Percentiles rank a stretch among this genome's conserved stretches.
These are phyloP conservation scores for Marasmius sp. DNA, from an alignment of 1,284 basidiomycete species.

Conservation along the genomic window DNA sequence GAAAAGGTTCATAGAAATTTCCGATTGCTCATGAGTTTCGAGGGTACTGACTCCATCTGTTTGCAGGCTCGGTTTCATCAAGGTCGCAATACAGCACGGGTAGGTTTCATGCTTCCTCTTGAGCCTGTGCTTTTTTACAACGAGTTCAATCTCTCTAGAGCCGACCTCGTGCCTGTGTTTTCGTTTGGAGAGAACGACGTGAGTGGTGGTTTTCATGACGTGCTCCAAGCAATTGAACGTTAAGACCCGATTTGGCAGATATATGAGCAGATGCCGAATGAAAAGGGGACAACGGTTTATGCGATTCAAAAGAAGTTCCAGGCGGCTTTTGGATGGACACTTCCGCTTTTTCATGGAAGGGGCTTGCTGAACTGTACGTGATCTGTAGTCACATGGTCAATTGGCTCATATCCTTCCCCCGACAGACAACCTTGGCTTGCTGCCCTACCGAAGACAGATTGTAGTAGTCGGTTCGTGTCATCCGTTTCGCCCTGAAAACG, in stretches of 20 bases:
- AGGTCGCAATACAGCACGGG: conserved; percentile 94
- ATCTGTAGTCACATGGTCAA: neutral
- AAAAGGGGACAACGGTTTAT: conserved; percentile 89
- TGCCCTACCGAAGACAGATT: conserved; percentile 94
- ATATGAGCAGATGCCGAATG: conserved; percentile 94
- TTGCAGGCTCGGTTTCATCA: conserved; percentile 87
- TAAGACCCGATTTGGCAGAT: conserved; percentile 52
- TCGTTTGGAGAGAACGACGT: conserved; percentile 99
- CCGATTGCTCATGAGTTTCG: neutral
- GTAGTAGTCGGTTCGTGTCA: conserved; percentile 84
- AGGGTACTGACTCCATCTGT: conserved; percentile 5
- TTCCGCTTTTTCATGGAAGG: conserved; percentile 93
- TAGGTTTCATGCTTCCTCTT: conserved; percentile 31
- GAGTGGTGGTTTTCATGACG: conserved; percentile 27
- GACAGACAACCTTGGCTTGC: conserved; percentile 82
- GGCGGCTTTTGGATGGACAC: conserved; percentile 89
- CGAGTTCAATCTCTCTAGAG: conserved; percentile 42
- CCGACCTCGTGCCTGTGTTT: conserved; percentile 92
- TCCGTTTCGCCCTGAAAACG: neutral
- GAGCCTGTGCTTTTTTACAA: neutral
- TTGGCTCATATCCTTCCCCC: neutral
- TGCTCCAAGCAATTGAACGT: neutral
- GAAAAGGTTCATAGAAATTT: conserved; percentile 51
- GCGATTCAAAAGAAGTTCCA: conserved; percentile 89
- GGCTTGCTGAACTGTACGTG: conserved; percentile 87